These are phyloP conservation scores for Talaromyces marneffei DNA, from an alignment of 2,329 filamentous ascomycete species.

Conservation along the genomic window DNA sequence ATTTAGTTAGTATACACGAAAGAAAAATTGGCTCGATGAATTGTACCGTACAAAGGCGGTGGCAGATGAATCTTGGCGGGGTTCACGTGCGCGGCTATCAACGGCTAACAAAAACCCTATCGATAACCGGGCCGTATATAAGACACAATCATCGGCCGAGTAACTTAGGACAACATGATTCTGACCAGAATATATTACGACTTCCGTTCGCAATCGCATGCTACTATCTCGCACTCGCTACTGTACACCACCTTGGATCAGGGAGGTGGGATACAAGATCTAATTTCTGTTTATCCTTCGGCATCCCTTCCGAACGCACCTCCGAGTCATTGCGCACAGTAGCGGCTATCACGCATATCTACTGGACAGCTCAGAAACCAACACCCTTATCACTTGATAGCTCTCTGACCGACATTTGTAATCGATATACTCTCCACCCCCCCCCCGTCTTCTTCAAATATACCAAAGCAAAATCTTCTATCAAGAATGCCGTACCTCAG, in stretches of 20 bases:
- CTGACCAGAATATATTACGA: too few relatives aligned
- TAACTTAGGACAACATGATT: too few relatives aligned
- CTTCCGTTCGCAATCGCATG: background rate
- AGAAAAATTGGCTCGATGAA: background rate
- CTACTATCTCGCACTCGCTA: background rate
- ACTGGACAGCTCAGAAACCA: background rate
- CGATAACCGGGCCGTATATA: too few relatives aligned
- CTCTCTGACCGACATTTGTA: background rate
- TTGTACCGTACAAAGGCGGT: background rate
- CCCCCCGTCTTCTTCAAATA: background rate
- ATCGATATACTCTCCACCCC: background rate
- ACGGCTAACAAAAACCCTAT: background rate
- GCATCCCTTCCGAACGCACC: background rate
- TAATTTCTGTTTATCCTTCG: background rate
- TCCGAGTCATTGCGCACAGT: background rate
- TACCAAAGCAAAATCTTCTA: background rate
- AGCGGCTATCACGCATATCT: background rate
- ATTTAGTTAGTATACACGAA: background rate
- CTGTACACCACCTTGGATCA: background rate
- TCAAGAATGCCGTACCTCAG: conserved; percentile 31
- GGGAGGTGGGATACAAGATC: background rate
- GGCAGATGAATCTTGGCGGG: background rate
- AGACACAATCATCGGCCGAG: background rate
- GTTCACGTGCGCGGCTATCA: background rate
- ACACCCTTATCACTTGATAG: background rate